Evolutionary conservation across 106 monocot species (phyloP), one percentile per base, ranked within the genome.

Genomic region (Dendrobium chrysotoxum): DNA sequence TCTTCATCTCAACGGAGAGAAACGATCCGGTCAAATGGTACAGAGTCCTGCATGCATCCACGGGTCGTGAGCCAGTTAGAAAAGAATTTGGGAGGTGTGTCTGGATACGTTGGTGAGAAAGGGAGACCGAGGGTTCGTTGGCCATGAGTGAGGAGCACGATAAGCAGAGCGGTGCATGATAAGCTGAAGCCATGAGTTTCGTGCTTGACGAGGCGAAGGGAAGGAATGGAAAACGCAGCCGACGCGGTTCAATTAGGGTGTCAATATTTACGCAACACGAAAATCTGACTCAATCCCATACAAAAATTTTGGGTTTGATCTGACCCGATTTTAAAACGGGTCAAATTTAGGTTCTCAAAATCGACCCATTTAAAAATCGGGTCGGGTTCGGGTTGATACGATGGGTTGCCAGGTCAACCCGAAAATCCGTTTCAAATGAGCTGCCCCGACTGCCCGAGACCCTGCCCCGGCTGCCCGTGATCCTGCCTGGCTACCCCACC

Each of bases 141-240:
- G 83, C 83, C 83, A 79, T 54, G 81, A 26, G 40, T 77, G 79
- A 2, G 78, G 87, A 85, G 87, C 87, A 89, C 83, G 89, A 85
- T 86, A 92, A 79, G 89, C 82, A 88, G 86, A 78, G 72, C 0
- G 84, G 92, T 80, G 90, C 86, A 90, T 41, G 82, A 86, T 90
- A 92, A 81, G 92, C 83, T 31, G 77, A 41, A 53, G 84, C 85
- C 87, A 85, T 87, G 18, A 77, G 68, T 3, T 11, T 11, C 71
- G 71, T 25, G 8, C 7, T 65, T 25, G 50, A 64, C 23, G 53
- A 28, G 26, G 31, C 50, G 23, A 46, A 17, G 39, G 20, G 75
- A 21, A 57, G 3, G 23, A 1, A 47, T 4, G 53, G 1, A 35
- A 31, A 31, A 31, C 31, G 31, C 31, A 31, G 31, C 31, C 31